Evolutionary conservation across 2,329 filamentous ascomycete genomes (phyloP).

Genomic region (Ambrosiella beaveri): DNA sequence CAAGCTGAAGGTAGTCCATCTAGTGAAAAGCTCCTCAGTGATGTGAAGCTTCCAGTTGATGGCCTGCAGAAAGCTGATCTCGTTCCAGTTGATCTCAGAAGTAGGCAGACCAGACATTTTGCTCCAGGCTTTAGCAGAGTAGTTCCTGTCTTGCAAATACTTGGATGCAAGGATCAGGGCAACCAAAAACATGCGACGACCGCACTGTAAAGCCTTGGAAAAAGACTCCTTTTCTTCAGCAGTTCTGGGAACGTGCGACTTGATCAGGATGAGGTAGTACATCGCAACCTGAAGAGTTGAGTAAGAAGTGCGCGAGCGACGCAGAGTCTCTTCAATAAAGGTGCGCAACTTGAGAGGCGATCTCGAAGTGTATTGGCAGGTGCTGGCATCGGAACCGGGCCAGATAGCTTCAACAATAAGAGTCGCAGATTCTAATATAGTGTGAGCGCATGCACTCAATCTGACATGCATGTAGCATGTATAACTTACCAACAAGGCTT

Average conservation of each 20-base stretch:
- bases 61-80: conserved; percentile 75
- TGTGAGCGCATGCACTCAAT: conserved; percentile 4
- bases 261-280: conserved; percentile 90
- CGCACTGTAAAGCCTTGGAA: conserved; percentile 75
- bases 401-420: conserved; percentile 96
- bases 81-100: conserved; percentile 89
- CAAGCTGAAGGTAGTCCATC: conserved; percentile 85
- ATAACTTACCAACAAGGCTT: conserved; percentile 82
- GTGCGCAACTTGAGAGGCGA: conserved; percentile 77
- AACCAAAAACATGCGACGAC: conserved; percentile 90
- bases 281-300: conserved; percentile 92
- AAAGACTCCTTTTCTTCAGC: conserved; percentile 56
- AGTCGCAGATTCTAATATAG: conserved; percentile 68
- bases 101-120: conserved; percentile 96
- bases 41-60: conserved; percentile 95
- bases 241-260: conserved; percentile 71
- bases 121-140: conserved; percentile 93
- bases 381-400: conserved; percentile 63
- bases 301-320: conserved; percentile 88
- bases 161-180: conserved; percentile 93
- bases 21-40: conserved; percentile 69
- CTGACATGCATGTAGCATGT: conserved; percentile 1
- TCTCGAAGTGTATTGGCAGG: conserved; percentile 53
- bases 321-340: conserved; percentile 94
- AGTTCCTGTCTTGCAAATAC: conserved; percentile 95